Base-by-base conservation (phyloP, 2,329 filamentous ascomycete species). In the Ceratocystis eucalypticola region DNA sequence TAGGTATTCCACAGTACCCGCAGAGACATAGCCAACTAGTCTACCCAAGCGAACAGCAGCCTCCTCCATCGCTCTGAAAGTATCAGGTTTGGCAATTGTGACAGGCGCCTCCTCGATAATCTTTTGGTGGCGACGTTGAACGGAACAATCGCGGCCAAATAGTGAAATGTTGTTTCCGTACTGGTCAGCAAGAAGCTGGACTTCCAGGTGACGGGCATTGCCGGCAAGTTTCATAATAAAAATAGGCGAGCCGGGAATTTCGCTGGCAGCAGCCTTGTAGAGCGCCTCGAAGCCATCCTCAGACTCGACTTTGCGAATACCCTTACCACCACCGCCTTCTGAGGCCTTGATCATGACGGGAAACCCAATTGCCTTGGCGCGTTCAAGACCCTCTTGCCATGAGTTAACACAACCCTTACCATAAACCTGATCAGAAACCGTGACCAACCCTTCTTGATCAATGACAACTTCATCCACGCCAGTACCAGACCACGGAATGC, bases 321-420 rank as follows among this genome's bases (percentile, higher is more conserved):
- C 94, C 82, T 99, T 99, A 75, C 94, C 94, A 79, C 94, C 94
- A 80, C 94, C 94, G 79, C 94, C 94, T 80, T 99, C 94, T 2
- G 94, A 97, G n/a, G 94, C 94, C 82, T 99, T 99, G 76, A 99
- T 91, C 94, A 99, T 99, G 80, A 99, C 89, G 17, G 94, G 94
- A 80, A 99, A 99, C 71, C 94, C 94, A 75, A 99, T 99, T 74
- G 90, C 83, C 75, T 84, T 86, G 68, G 94, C 94, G 74, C 88
- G 91, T 73, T 84, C 79, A 63, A 99, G 83, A 78, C 93, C 94
- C 78, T 99, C 91, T 77, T 96, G 80, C 77, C 91, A 91, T 25
- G 89, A 91, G 74, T 84, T 84, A 61, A 96, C 94, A 76, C 94
- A 99, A 69, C 94, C 94, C 77, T 92, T 89, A 72, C 86, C 83